Evolutionary conservation across 2,329 filamentous ascomycete species (phyloP).

Genomic region (Sporothrix inflata): DNA sequence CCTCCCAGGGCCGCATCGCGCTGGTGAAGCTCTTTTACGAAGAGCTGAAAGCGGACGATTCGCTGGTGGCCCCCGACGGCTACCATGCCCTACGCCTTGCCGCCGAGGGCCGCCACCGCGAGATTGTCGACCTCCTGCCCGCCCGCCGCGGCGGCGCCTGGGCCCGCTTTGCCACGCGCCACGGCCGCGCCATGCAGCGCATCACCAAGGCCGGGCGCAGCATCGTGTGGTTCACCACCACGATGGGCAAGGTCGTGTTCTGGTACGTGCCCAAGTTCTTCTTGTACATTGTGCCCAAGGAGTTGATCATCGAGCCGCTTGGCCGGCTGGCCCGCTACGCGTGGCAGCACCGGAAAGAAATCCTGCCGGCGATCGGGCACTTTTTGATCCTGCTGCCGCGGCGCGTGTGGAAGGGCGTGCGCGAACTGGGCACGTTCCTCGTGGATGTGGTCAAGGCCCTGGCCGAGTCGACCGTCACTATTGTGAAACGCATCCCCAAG

Average conservation of each 20-base stretch:
- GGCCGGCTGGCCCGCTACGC: not conserved
- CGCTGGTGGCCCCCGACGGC: slow-evolving; percentile 50
- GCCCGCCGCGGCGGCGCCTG: slow-evolving; percentile 45
- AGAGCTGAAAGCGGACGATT: slow-evolving; percentile 48
- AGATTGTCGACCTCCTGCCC: slow-evolving; percentile 50
- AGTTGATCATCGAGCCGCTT: not conserved
- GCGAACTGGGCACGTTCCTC: slow-evolving; percentile 34
- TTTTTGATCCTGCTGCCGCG: slow-evolving; percentile 5
- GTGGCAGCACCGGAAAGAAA: slow-evolving; percentile 38
- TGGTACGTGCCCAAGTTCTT: slow-evolving; percentile 21
- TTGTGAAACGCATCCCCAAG: not conserved
- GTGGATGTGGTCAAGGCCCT: slow-evolving; percentile 32
- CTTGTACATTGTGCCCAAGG: slow-evolving; percentile 22
- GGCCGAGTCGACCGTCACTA: slow-evolving; percentile 29
- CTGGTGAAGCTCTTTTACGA: slow-evolving; percentile 48
- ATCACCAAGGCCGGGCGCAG: not conserved
- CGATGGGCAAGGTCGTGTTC: not conserved
- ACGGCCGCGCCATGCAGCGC: slow-evolving; percentile 39
- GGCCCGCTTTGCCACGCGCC: slow-evolving; percentile 43
- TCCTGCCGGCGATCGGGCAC: slow-evolving; percentile 30
- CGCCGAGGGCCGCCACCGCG: slow-evolving; percentile 46
- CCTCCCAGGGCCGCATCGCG: slow-evolving; percentile 45
- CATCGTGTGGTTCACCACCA: slow-evolving; percentile 25
- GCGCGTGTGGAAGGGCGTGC: slow-evolving; percentile 37
- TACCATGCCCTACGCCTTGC: slow-evolving; percentile 52